phyloP scores from a whole-genome alignment of 1,284 basidiomycete species.

The Malassezia dermatis region DNA sequence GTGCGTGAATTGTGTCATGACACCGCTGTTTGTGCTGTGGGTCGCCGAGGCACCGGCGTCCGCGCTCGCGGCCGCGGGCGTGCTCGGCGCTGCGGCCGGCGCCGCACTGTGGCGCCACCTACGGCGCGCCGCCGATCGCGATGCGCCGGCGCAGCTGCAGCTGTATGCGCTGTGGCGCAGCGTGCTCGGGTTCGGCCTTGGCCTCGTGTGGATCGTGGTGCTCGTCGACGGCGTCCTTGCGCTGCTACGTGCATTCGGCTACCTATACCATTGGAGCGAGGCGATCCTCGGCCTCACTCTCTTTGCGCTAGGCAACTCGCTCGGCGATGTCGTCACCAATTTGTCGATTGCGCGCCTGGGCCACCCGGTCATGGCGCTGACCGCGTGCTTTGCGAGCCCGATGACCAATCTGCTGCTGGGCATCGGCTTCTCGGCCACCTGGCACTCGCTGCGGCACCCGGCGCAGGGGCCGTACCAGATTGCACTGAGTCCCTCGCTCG shows the following conservation, averaged over 20 bases:
- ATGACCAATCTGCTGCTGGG: constrained; percentile 95
- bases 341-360: constrained; percentile 57
- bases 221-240: constrained; percentile 41
- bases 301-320: constrained; percentile 88
- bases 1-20: constrained; percentile 27
- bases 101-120: constrained; percentile 19
- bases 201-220: constrained; percentile 43
- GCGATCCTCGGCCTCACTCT: constrained; percentile 92
- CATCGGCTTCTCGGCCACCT: constrained; percentile 62
- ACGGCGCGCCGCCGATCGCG: constrained; percentile 17
- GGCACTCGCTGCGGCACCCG: constrained; percentile 13
- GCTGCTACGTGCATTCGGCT: constrained; percentile 66
- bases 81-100: constrained; percentile 12
- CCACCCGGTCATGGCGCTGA: constrained; percentile 54
- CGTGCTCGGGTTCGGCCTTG: constrained; percentile 33
- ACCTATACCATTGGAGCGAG: constrained; percentile 87
- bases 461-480: constrained; percentile 2
- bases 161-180: constrained; percentile 23
- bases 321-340: constrained; percentile 93
- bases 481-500: constrained; percentile 2
- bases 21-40: constrained; percentile 35
- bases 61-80: constrained; percentile 16
- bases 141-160: constrained; percentile 11
- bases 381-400: constrained; percentile 83
- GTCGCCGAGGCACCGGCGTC: constrained; percentile 20